A percentile compares a stretch with the other conserved stretches of the same genome.
These are phyloP conservation scores for Discostella stelligeroides DNA, from an alignment of 108 stramenopile species.

Conservation along the genomic window DNA sequence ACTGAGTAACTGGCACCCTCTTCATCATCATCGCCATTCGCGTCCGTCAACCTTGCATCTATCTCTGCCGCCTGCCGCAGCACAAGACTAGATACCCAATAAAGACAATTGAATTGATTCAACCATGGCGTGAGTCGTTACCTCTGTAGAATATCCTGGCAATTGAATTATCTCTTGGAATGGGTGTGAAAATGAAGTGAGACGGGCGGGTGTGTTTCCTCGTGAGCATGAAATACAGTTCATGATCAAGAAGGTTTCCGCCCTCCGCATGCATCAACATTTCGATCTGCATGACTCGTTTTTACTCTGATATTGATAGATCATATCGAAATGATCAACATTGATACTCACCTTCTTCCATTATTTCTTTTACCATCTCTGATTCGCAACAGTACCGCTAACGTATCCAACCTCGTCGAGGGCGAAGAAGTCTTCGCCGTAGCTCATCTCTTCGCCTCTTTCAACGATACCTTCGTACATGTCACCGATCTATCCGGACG, in stretches of 20 bases:
- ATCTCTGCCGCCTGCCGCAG: neutral
- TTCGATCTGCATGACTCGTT: too few relatives aligned
- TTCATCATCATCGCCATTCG: neutral
- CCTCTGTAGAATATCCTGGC: neutral
- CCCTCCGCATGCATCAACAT: too few relatives aligned
- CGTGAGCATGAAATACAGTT: too few relatives aligned
- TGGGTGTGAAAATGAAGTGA: too few relatives aligned
- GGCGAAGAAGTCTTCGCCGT: conserved; percentile 99
- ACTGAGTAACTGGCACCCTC: conserved; percentile 10
- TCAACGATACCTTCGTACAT: conserved; percentile 99
- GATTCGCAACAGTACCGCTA: neutral
- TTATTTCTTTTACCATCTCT: too few relatives aligned
- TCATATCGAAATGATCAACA: too few relatives aligned
- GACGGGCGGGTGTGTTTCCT: too few relatives aligned
- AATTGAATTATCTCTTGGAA: too few relatives aligned
- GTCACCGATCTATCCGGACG: conserved; percentile 99
- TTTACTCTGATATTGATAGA: too few relatives aligned
- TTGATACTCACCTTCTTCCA: too few relatives aligned
- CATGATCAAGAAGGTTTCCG: too few relatives aligned
- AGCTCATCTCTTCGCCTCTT: conserved; percentile 99
- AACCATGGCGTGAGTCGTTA: conserved; percentile 54
- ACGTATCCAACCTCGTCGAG: conserved; percentile 72
- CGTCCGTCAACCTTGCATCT: neutral
- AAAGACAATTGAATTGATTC: neutral
- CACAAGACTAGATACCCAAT: neutral